phyloP scores from a whole-genome alignment of 202 grass and related monocot genomes.

The Schoenoplectus tabernaemontani region DNA sequence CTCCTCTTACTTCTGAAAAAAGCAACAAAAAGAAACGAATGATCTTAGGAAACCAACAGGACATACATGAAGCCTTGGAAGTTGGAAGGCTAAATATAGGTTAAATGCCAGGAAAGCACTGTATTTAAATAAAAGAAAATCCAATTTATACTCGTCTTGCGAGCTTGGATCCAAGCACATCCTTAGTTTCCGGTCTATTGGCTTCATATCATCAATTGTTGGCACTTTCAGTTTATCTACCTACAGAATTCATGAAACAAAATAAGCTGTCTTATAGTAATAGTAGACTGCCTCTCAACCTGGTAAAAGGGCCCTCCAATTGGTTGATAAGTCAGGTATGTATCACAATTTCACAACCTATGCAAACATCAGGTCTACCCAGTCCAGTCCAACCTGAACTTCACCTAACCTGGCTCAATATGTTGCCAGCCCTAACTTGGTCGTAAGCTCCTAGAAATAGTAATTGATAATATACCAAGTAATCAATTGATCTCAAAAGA shows the following conservation, averaged over 20 bases:
- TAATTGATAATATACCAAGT: slow-evolving; percentile 42
- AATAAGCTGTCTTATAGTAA: not conserved
- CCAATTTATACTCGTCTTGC: slow-evolving; percentile 61
- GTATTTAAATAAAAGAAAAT: not conserved
- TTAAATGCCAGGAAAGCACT: slow-evolving; percentile 5
- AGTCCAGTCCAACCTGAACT: not conserved
- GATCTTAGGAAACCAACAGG: not conserved
- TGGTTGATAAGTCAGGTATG: not conserved
- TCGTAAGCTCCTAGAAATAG: not conserved
- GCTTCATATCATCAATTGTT: slow-evolving; percentile 61
- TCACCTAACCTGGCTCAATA: not conserved
- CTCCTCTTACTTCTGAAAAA: slow-evolving; percentile 68
- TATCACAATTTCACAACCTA: not conserved
- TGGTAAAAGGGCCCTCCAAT: not conserved
- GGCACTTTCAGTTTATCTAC: slow-evolving; percentile 56
- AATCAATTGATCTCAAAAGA: slow-evolving; percentile 43
- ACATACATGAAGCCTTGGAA: not conserved
- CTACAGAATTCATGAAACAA: slow-evolving; percentile 25
- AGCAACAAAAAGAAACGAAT: not conserved
- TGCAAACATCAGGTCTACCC: not conserved
- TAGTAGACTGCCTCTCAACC: not conserved
- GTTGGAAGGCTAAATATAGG: not conserved
- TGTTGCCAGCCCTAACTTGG: not conserved
- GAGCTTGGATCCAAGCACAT: slow-evolving; percentile 81
- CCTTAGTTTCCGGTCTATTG: slow-evolving; percentile 81